phyloP scores from a whole-genome alignment of 2,329 filamentous ascomycete species.

The Beauveria australis region DNA sequence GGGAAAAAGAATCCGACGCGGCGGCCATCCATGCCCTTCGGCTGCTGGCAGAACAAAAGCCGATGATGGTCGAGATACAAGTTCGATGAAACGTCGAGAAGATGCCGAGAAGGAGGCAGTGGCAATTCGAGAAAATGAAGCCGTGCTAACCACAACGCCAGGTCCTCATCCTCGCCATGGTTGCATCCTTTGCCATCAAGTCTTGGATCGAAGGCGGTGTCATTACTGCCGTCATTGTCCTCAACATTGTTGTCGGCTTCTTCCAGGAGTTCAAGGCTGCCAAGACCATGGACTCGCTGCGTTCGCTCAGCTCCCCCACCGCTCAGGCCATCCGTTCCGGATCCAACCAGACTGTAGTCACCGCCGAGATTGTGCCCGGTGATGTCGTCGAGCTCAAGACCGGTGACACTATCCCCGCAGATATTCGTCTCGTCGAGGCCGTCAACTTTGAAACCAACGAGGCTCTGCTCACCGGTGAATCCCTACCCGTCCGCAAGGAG shows the following conservation, averaged over 20 bases:
- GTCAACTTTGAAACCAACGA: constrained; percentile 64
- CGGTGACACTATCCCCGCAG: constrained; percentile 55
- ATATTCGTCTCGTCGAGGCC: constrained; percentile 46
- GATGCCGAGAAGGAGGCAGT: neutral
- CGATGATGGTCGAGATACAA: neutral
- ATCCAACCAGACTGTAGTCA: constrained; percentile 28
- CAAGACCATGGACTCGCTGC: constrained; percentile 41
- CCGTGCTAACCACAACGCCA: constrained; percentile 15
- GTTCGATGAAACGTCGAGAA: neutral
- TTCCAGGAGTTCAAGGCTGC: constrained; percentile 38
- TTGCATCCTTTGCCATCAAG: constrained; percentile 46
- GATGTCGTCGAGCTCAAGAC: constrained; percentile 47
- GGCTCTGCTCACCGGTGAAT: constrained; percentile 56
- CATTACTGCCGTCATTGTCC: constrained; percentile 45
- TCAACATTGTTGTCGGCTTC: constrained; percentile 49
- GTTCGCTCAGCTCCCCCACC: constrained; percentile 35
- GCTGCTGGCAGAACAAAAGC: no score
- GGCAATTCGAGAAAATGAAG: neutral
- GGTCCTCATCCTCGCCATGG: constrained; percentile 49
- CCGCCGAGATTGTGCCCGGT: constrained; percentile 44
- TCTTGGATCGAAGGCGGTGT: constrained; percentile 55
- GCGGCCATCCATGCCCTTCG: neutral
- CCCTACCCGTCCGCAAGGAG: constrained; percentile 50
- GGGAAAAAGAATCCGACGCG: neutral
- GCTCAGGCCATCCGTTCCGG: constrained; percentile 35